Base-by-base conservation (phyloP, 805 yeast species). In the Myxozyma vanderwaltii region DNA sequence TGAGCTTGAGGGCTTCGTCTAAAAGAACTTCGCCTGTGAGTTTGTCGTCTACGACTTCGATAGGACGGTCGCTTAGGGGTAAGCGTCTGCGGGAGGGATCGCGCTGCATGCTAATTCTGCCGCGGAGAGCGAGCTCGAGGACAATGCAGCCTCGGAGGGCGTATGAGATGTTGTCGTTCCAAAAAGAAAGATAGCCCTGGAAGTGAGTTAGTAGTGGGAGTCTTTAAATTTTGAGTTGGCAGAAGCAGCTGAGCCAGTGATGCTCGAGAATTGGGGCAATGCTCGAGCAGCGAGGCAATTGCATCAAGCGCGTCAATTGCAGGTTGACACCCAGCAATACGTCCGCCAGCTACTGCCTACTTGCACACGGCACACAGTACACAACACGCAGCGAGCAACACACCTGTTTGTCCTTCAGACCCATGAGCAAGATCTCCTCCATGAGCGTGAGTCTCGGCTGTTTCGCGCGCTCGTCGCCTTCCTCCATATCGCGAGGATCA, bases 151-250 rank as follows among this genome's bases (percentile, higher is more conserved):
- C 99, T 69, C 99, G 84, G 60, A 94, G 80, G 1, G 97, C 96
- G 76, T 94, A 94, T 24, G 97, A 90, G 55, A 94, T 91, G 74
- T 90, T 91, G 75, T 94, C 99, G 72, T 94, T 94, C 99, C 99
- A 94, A 75, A 94, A 94, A 29, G 97, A 90, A 46, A 94, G 79
- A 73, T 92, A 91, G 12, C 99, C 99, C 66, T 65, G 27, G 4
- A 17, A 35, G 12, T 5, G 29, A 35, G 24, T 6, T 3, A 43
- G 43, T 19, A 19, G 13, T 4, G 5, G 1, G 27, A 46, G 35
- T 13, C 2, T 4, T 12, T 7, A 3, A 17, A 21, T 36, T 3
- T n/a, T n/a, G n/a, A n/a, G n/a, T n/a, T n/a, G n/a, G n/a, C n/a
- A n/a, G n/a, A n/a, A n/a, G n/a, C n/a, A n/a, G n/a, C n/a, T n/a